Evolutionary conservation across 2,329 filamentous ascomycete species (phyloP).

Genomic region (Xylariaceae sp.): DNA sequence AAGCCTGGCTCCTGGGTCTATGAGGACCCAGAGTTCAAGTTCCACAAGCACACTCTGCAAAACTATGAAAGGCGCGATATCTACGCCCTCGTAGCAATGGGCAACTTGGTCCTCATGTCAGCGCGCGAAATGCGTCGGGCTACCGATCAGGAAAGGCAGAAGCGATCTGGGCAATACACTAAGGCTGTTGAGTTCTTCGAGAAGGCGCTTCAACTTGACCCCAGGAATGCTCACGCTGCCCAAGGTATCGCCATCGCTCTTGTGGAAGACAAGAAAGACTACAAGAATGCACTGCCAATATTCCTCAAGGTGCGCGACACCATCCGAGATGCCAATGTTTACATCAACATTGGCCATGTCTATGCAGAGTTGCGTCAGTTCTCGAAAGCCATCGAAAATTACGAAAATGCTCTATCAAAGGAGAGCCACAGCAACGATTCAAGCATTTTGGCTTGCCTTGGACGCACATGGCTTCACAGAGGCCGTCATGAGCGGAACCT

Average conservation of each 20-base stretch:
- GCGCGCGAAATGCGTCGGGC: conserved; percentile 93
- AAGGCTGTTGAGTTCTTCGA: conserved; percentile 98
- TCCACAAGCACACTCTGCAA: conserved; percentile 94
- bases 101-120: conserved; percentile 80
- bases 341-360: conserved; percentile 89
- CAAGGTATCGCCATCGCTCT: conserved; percentile 94
- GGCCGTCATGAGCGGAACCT: conserved; percentile 61
- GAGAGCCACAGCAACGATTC: conserved; percentile 71
- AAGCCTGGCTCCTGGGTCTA: conserved; percentile 76
- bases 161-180: conserved; percentile 79
- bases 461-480: conserved; percentile 80
- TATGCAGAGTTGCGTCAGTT: conserved; percentile 89
- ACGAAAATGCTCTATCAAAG: conserved; percentile 78
- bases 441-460: conserved; percentile 77
- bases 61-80: conserved; percentile 95
- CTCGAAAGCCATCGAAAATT: conserved; percentile 88
- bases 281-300: conserved; percentile 74
- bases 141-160: conserved; percentile 85
- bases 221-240: conserved; percentile 91
- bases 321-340: conserved; percentile 80
- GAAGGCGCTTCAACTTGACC: conserved; percentile 91
- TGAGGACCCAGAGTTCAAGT: conserved; percentile 86
- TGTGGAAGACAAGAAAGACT: conserved; percentile 90
- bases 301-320: conserved; percentile 90
- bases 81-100: conserved; percentile 96